Evolutionary conservation across 768 basidiomycete species (phyloP).

Genomic region (Austroboletus festivus): DNA sequence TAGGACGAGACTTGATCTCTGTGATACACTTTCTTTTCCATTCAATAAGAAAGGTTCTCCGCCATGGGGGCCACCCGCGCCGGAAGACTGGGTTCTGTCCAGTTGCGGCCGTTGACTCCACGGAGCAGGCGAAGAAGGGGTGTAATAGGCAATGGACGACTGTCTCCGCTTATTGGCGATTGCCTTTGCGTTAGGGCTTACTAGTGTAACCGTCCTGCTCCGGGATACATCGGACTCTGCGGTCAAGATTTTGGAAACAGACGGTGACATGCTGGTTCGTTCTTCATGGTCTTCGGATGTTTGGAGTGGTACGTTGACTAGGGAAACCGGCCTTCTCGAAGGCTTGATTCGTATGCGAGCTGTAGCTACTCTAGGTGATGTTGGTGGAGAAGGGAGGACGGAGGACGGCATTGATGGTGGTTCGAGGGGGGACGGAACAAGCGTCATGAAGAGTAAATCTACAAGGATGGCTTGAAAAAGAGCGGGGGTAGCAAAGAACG

Average conservation of each 20-base stretch:
- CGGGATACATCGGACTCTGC: neutral
- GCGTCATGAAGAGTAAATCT: neutral
- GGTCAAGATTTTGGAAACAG: neutral
- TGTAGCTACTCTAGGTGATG: constrained; percentile 10
- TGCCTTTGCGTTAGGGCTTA: neutral
- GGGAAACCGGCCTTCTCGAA: constrained; percentile 1
- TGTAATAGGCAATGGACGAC: constrained; percentile 30
- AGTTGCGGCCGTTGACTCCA: constrained; percentile 12
- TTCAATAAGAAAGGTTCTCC: constrained; percentile 1
- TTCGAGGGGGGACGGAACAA: neutral
- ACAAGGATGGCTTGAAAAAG: neutral
- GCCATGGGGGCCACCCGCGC: constrained; percentile 1
- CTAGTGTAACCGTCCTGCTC: neutral
- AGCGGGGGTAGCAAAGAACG: neutral
- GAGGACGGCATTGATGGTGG: neutral
- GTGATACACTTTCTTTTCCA: constrained; percentile 13
- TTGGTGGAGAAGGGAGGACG: constrained; percentile 20
- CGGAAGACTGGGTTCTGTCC: constrained; percentile 3
- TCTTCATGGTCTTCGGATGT: neutral
- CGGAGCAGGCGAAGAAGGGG: constrained; percentile 25
- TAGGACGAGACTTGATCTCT: constrained; percentile 20
- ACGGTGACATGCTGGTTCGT: constrained; percentile 5
- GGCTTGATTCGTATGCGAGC: constrained; percentile 15
- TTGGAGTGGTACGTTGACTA: neutral
- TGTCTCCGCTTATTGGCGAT: constrained; percentile 19